Conservation (phyloP, 1,284 basidiomycete genomes). For the Ustilago loliicola region DNA sequence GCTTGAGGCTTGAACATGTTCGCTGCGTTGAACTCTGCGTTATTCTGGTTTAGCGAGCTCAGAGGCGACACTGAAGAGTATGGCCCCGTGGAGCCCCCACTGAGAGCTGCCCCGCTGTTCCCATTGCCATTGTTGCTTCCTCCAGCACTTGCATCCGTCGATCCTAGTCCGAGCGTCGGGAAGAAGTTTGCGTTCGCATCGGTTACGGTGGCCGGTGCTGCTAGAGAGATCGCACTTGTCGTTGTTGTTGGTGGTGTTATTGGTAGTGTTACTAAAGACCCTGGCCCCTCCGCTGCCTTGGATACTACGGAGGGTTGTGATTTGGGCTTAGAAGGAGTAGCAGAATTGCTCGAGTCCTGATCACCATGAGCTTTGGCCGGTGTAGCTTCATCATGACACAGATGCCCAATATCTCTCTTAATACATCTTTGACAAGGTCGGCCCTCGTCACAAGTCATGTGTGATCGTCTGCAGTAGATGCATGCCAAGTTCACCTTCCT, state of each 20-base stretch:
- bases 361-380: constrained; percentile 32
- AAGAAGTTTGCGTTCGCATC: constrained; percentile 20
- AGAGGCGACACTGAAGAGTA: constrained; percentile 44
- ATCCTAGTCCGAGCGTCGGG: constrained; percentile 24
- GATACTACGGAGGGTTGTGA: background rate
- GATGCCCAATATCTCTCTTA: constrained; percentile 72
- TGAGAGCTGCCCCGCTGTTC: constrained; percentile 8
- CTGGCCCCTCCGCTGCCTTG: background rate
- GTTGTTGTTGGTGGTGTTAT: background rate
- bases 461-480: constrained; percentile 90
- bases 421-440: constrained; percentile 71
- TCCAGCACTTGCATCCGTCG: background rate
- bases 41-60: constrained; percentile 33
- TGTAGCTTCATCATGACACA: constrained; percentile 64
- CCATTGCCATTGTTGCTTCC: constrained; percentile 2
- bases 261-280: background rate
- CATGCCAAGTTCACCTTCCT: constrained; percentile 76
- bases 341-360: background rate
- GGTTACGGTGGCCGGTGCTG: constrained; percentile 3
- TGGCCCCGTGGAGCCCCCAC: constrained; percentile 27
- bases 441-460: constrained; percentile 75
- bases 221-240: background rate
- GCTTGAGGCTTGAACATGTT: constrained; percentile 47
- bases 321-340: constrained; percentile 31
- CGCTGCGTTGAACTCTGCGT: constrained; percentile 21